Evolutionary conservation across 805 yeast genomes (phyloP).

Genomic region (Ogataea populi-albae): DNA sequence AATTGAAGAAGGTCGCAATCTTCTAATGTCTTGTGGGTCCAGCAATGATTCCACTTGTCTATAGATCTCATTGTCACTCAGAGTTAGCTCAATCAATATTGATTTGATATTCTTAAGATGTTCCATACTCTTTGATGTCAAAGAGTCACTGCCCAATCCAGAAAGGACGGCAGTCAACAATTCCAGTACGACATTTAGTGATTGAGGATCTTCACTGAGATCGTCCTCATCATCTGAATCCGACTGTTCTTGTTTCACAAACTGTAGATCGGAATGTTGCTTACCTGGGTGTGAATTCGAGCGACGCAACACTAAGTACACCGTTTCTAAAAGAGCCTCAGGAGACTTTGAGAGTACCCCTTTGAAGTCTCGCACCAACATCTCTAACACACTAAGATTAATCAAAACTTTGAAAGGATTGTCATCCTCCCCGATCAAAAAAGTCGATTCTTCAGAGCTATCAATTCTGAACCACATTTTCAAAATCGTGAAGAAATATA

Average conservation of each 20-base stretch:
- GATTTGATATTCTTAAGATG: constrained; percentile 15
- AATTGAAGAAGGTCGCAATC: constrained; percentile 2
- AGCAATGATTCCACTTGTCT: constrained; percentile 5
- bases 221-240: constrained; percentile 42
- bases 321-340: constrained; percentile 50
- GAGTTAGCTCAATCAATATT: constrained; percentile 3
- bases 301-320: constrained; percentile 38
- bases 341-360: constrained; percentile 56
- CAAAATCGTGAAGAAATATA: constrained; percentile 49
- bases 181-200: constrained; percentile 36
- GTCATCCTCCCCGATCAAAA: constrained; percentile 28
- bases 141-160: constrained; percentile 10
- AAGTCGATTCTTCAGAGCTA: constrained; percentile 8
- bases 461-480: constrained; percentile 54
- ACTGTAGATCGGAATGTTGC: background rate
- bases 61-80: constrained; percentile 2
- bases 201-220: constrained; percentile 30
- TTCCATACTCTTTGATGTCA: constrained; percentile 9
- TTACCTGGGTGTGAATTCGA: background rate
- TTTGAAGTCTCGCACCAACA: constrained; percentile 54
- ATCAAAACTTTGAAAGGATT: constrained; percentile 55
- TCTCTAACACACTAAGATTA: constrained; percentile 64
- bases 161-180: constrained; percentile 37
- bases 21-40: background rate
- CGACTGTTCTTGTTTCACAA: constrained; percentile 16